phyloP scores from a whole-genome alignment of 1,284 basidiomycete species.

The Melampsora larici-populina region DNA sequence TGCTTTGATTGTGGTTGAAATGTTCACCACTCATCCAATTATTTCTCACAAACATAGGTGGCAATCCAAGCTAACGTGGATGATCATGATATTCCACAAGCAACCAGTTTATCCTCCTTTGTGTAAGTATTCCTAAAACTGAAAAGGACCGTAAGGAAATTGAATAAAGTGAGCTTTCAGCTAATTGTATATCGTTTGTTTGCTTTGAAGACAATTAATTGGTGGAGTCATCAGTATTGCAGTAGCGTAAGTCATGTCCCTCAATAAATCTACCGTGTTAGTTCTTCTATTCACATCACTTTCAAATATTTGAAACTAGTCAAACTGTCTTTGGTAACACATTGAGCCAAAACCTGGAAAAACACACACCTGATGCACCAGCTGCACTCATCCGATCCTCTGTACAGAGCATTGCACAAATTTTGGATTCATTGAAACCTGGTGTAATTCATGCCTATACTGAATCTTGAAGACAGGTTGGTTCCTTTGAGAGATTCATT shows the following conservation, averaged over 20 bases:
- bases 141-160: too few relatives aligned
- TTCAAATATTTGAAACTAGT: not conserved
- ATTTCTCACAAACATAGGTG: not conserved
- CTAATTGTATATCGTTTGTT: not conserved
- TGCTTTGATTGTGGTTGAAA: too few relatives aligned
- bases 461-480: not conserved
- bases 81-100: not conserved
- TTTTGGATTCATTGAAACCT: not conserved
- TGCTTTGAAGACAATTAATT: too few relatives aligned
- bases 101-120: not conserved
- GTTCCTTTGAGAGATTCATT: not conserved
- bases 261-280: not conserved
- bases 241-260: not conserved
- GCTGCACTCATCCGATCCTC: not conserved
- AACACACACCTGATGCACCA: not conserved
- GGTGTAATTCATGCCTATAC: constrained; percentile 1
- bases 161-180: not conserved
- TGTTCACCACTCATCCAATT: too few relatives aligned
- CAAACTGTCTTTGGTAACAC: constrained; percentile 9
- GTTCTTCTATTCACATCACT: not conserved
- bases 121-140: not conserved
- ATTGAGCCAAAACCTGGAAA: not conserved
- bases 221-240: too few relatives aligned
- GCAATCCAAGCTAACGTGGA: not conserved
- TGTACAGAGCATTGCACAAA: not conserved